phyloP scores from a whole-genome alignment of 2,329 filamentous ascomycete genomes.

The Raffaelea deltoideospora region DNA sequence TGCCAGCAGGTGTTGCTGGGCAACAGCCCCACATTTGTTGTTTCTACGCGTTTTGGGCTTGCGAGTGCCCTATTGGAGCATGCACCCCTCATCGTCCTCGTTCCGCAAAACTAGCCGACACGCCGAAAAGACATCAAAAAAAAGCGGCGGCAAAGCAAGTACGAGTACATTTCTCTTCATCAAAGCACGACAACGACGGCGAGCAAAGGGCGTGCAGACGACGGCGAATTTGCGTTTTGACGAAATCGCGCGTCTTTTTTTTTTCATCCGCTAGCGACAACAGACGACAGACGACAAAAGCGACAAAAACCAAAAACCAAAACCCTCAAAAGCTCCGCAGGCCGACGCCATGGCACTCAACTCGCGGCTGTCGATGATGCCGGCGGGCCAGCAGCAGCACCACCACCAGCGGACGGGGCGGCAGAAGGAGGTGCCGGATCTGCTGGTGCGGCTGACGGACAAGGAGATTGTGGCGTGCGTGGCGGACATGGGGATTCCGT shows the following conservation, averaged over 20 bases:
- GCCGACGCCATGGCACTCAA: slow-evolving; percentile 38
- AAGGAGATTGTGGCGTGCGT: slow-evolving; percentile 92
- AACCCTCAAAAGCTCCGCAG: too few species aligned
- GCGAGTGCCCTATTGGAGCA: too few species aligned
- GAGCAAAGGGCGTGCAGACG: too few species aligned
- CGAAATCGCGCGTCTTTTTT: too few species aligned
- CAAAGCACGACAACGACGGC: too few species aligned
- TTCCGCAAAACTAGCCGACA: neutral
- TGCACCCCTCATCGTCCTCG: too few species aligned
- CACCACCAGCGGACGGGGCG: slow-evolving; percentile 32
- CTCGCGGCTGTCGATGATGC: slow-evolving; percentile 44
- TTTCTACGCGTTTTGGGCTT: neutral
- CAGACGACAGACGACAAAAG: too few species aligned
- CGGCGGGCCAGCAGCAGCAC: slow-evolving; percentile 32
- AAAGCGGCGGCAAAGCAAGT: too few species aligned
- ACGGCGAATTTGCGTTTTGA: too few species aligned
- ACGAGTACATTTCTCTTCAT: too few species aligned
- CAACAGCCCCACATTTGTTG: slow-evolving; percentile 7
- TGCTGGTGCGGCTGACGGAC: slow-evolving; percentile 46
- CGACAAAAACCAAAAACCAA: too few species aligned
- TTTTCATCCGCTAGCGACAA: neutral
- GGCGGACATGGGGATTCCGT: slow-evolving; percentile 86
- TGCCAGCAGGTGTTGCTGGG: slow-evolving; percentile 5
- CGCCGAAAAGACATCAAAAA: too few species aligned
- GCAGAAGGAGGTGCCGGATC: slow-evolving; percentile 43